These are phyloP conservation scores for Suaeda aralocaspica DNA, from an alignment of 148 eudicot genomes.

Conservation along the genomic window DNA sequence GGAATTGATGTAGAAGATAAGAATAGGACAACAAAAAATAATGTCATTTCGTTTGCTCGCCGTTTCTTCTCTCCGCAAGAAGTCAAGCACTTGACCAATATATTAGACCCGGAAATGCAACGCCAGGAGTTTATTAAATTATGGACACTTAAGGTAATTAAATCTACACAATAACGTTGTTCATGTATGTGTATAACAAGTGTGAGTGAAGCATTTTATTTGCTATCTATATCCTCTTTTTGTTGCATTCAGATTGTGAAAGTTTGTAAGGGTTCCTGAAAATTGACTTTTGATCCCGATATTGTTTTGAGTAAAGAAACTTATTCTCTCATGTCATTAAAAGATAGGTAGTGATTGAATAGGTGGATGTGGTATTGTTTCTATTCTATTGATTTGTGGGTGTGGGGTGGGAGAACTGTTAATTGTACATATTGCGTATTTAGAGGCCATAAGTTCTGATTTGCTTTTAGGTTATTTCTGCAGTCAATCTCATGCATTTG, in stretches of 20 bases:
- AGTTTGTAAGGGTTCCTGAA: background rate
- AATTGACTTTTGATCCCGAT: background rate
- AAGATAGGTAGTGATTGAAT: background rate
- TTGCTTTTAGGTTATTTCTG: background rate
- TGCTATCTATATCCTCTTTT: background rate
- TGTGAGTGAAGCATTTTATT: background rate
- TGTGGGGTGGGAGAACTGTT: background rate
- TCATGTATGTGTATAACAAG: background rate
- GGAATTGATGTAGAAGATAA: conserved; percentile 93
- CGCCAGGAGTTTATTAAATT: conserved; percentile 63
- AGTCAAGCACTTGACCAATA: conserved; percentile 54
- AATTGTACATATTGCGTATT: background rate
- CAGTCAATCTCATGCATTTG: background rate
- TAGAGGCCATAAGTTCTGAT: background rate
- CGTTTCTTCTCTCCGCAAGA: conserved; percentile 67
- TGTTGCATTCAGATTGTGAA: background rate
- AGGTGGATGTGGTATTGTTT: background rate
- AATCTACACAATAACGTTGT: background rate
- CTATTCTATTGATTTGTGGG: background rate
- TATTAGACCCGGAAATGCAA: conserved; percentile 52
- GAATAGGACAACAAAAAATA: conserved; percentile 48
- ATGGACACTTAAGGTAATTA: conserved; percentile 70
- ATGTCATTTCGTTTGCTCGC: conserved; percentile 59
- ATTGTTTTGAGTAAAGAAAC: background rate
- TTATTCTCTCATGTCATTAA: background rate